Base-by-base conservation (phyloP, 2,329 filamentous ascomycete genomes). In the Diaporthe humulicola region DNA sequence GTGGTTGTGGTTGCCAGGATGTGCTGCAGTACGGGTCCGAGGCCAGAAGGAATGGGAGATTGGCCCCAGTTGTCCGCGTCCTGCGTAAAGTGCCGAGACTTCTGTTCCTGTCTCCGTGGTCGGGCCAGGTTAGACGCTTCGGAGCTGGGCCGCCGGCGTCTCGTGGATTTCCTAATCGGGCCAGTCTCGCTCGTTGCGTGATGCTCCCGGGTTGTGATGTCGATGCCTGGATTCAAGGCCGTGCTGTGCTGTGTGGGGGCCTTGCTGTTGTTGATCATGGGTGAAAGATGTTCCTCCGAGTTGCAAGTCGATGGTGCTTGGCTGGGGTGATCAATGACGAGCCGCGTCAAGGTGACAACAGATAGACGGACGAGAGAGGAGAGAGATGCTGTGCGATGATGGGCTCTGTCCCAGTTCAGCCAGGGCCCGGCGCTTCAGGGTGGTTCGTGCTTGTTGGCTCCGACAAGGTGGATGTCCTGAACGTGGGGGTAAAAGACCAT, bases 81-180 rank as follows among this genome's bases (percentile, higher is more conserved):
- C 57, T 74, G 66, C 45, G 45, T 50, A 73, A 69, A 52, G 50
- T 75, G 70, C 61, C 70, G 70, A 75, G 73, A 60, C 38, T 36
- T 52, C n/a, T 64, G 45, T 54, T 64, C 50, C 22, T 45, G 50
- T 50, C 60, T 38, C 58, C 22, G 38, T 30, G 48, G 33, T 30
- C 50, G 54, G 58, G 61, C 33, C 52, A 73, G 61, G 57, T 28
- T 54, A 71, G 61, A 73, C 52, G 38, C 60, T 56, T 74, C 74
- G 74, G 74, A 76, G 72, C 72, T 71, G 67, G 52, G 60, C 30
- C 67, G 72, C 74, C 74, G 74, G 30, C 36, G 67, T 67, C 60
- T 76, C 67, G 58, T 67, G 50, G 22, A 50, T 74, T 76, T 58
- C 74, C 74, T 76, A 69, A 66, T 76, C 42, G 67, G 74, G 74